Percentiles rank a stretch among this genome's conserved stretches.
Conservation (phyloP, 2,329 filamentous ascomycete genomes). For the Alternaria burnsii region DNA sequence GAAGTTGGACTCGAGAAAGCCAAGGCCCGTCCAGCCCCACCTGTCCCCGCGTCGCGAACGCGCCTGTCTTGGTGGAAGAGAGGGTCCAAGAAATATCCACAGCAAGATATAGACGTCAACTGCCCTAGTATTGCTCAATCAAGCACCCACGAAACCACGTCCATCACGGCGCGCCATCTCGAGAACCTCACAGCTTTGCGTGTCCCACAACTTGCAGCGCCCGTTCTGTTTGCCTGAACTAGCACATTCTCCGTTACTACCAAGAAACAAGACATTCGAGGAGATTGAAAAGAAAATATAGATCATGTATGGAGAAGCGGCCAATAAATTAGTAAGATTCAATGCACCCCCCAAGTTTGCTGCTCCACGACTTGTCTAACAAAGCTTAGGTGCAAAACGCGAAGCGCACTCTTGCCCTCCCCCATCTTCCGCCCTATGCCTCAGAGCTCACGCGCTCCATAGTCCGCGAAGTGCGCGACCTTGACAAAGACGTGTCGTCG, state of each 20-base stretch:
- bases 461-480: constrained; percentile 89
- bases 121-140: background rate
- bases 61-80: constrained; percentile 21
- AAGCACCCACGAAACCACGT: background rate
- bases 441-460: constrained; percentile 88
- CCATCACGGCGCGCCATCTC: background rate
- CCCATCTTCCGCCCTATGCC: constrained; percentile 89
- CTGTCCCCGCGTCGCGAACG: constrained; percentile 26
- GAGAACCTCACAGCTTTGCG: background rate
- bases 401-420: constrained; percentile 88
- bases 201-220: background rate
- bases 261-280: background rate
- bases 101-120: background rate
- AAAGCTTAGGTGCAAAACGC: constrained; percentile 82
- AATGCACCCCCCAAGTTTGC: background rate
- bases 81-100: constrained; percentile 15
- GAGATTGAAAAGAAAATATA: too few species aligned
- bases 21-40: constrained; percentile 24
- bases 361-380: background rate
- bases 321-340: constrained; percentile 76
- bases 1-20: constrained; percentile 25
- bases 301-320: constrained; percentile 85
- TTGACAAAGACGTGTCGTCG: constrained; percentile 83
- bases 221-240: background rate
- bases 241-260: background rate